Evolutionary conservation across 1,284 basidiomycete genomes (phyloP).

Genomic region (Ganoderma sp.): DNA sequence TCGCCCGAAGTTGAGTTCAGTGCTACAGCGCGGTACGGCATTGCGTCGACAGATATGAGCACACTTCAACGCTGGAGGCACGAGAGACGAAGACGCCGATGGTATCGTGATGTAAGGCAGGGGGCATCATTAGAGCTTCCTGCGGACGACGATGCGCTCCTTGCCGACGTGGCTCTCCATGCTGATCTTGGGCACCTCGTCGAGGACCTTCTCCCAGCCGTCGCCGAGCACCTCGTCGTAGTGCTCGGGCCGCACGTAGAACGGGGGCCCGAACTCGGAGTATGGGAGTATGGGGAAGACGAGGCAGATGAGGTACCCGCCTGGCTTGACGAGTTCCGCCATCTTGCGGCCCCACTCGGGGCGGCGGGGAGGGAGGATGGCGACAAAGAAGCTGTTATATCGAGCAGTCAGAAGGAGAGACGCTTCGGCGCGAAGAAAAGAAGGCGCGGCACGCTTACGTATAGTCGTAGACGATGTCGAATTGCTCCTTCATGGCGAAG

Average conservation of each 20-base stretch:
- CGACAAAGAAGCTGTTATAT: constrained; percentile 67
- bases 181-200: constrained; percentile 52
- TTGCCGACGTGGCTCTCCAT: constrained; percentile 49
- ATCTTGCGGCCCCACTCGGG: constrained; percentile 65
- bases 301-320: constrained; percentile 66
- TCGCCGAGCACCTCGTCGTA: constrained; percentile 60
- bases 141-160: constrained; percentile 61
- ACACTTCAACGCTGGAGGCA: background rate
- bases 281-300: constrained; percentile 60
- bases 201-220: constrained; percentile 60
- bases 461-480: constrained; percentile 71
- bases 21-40: background rate
- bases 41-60: background rate
- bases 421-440: background rate
- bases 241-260: constrained; percentile 61
- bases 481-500: constrained; percentile 48
- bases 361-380: constrained; percentile 63
- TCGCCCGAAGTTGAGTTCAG: constrained; percentile 8
- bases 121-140: constrained; percentile 32
- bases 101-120: background rate
- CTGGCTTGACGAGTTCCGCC: constrained; percentile 58
- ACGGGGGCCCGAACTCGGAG: constrained; percentile 64
- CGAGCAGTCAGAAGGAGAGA: background rate
- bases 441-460: constrained; percentile 53
- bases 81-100: background rate